Evolutionary conservation across 441 rosid species (phyloP), one percentile per base, ranked within the genome.

Genomic region (Brassica hybrid): DNA sequence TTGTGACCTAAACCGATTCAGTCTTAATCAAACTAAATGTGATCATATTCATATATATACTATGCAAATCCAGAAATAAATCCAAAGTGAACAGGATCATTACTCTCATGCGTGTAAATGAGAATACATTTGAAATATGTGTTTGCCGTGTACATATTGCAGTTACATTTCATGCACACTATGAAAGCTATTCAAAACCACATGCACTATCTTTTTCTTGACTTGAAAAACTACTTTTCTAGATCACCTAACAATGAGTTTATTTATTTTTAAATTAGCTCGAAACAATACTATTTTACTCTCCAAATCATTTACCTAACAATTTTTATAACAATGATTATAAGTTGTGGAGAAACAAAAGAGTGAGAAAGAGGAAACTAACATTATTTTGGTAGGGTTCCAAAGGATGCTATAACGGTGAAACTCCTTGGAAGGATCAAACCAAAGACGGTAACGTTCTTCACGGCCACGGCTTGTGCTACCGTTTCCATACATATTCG

Each of bases 401-500:
- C 99, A 95, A 1, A 91, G 88, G 64, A 95, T 91, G 85, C 98
- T 95, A 77, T 93, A 94, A 34, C 96, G 80, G 56, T 93, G 99
- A 73, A 85, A 91, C 38, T 93, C 93, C 73, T 54, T 85, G 0
- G 96, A 82, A 8, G 99, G 99, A 82, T 93, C 99, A 74, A 95
- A 95, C 99, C 99, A 95, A 45, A 95, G 88, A 0, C 86, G 84
- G 61, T 95, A 95, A 2, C 99, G 83, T 77, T 95, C 99, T 78
- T 95, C 99, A 10, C 98, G 83, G 6, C 99, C 99, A 5, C 90
- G 86, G 58, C 18, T 56, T 0, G 93, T 89, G 87, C 99, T 95
- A 1, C 99, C 99, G 65, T 95, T 91, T 0, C 98, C 98, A 19
- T 95, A 95, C 81, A 95, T 76, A 73, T 95, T 95, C 0, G 98